Evolutionary conservation across 2,329 filamentous ascomycete genomes (phyloP), one percentile per base, ranked within the genome.

Genomic region (Calonectria ilicicola): DNA sequence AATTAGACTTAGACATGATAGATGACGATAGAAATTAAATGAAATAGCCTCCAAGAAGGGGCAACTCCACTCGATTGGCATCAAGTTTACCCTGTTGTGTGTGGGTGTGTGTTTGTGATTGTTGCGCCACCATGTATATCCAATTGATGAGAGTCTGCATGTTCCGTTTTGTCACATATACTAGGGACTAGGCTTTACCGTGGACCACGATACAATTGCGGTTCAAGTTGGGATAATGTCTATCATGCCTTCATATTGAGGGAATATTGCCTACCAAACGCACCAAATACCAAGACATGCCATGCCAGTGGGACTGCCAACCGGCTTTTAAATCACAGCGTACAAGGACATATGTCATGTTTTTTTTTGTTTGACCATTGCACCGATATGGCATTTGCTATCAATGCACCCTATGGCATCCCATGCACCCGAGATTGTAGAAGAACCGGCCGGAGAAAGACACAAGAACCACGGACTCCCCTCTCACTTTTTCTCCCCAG

Each of bases 381-480:
- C 80, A 82, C 81, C 76, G 78, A 81, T 80, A 78, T 81, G 79
- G 80, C 80, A 84, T 82, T 71, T 80, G 76, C 79, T 85, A 85
- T 82, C 83, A 84, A 84, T 85, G 84, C 83, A 82, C 80, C 83
- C 80, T 82, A 81, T 83, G 82, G 81, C 81, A 84, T 80, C 82
- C 83, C 84, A 84, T 85, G 83, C 82, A 82, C 82, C 83, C 81
- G 81, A 83, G 80, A 82, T 81, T 82, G 82, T 83, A 83, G 81
- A 83, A 83, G 81, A 84, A 83, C 83, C 82, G 82, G 82, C 82
- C 83, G 80, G 81, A 80, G 73, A 84, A 85, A 84, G 82, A 84
- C 82, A 84, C 81, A 84, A 84, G 81, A 84, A 85, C 81, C 83
- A 83, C 82, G 78, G 82, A 84, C 83, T 83, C 82, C 81, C 78